Evolutionary conservation across 202 grass and related monocot genomes (phyloP), one percentile per base, ranked within the genome.

Genomic region (Hordeum pubiflorum): DNA sequence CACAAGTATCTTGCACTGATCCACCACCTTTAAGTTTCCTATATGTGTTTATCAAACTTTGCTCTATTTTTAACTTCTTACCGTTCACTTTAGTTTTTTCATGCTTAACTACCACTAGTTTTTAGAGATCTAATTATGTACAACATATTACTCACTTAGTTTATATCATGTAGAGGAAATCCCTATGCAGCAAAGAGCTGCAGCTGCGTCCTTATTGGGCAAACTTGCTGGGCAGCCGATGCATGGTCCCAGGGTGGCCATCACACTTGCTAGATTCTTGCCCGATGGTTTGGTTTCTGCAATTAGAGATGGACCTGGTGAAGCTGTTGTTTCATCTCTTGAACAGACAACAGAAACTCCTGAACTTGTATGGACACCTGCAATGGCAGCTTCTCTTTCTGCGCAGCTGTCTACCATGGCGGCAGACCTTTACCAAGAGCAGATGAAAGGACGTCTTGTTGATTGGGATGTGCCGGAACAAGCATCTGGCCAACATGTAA

Each of bases 401-500:
- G 90, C 96, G 3, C 96, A 99, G 79, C 86, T 99, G 64, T 91
- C 96, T 70, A 95, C 92, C 69, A 91, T 99, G 92, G 90, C 89
- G 41, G 83, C 85, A 68, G 96, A 99, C 50, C 96, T 99, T 69
- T 99, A 99, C 82, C 96, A 88, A 73, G 96, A 99, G 78, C 96
- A 99, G 86, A 91, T 95, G 74, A 99, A 99, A 89, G 96, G 96
- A 9, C 68, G 77, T 76, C 88, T 99, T 88, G 87, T 93, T 77
- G 96, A 99, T 85, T 99, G 96, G 96, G 96, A 99, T 89, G 82
- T 99, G 59, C 96, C 96, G 78, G 96, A 99, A 82, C 96, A 99
- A 81, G 72, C 96, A 85, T 90, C 96, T 72, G 85, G 92, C 13
- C 96, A 95, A 76, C 88, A 99, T 86, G 92, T 88, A 58, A 99